Base-by-base conservation (phyloP, 78 protist species). In the Protostelium mycophagum region DNA sequence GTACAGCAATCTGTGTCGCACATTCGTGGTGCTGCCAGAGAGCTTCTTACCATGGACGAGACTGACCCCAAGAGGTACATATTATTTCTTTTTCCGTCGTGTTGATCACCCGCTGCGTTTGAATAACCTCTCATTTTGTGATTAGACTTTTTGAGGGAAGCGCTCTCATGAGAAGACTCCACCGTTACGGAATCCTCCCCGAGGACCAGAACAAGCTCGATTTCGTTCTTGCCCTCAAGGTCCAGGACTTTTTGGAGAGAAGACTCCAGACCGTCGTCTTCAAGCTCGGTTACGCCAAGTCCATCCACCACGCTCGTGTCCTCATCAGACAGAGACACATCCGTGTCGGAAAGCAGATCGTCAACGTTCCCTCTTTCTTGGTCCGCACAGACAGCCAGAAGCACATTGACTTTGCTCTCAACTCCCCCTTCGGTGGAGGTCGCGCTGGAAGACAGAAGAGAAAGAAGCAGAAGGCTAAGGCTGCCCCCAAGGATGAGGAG, bases 231-330 rank as follows among this genome's bases (percentile, higher is more conserved):
- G 93, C 95, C 36, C 97, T 99, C 85, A 98, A 95, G 93, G 89
- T 92, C 37, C 94, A 97, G 93, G 99, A 99, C 91, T 95, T 99
- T 95, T 91, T 99, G 86, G 98, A 97, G 91, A 96, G 99, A 38
- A 98, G 99, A 34, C 99, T 99, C 91, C 99, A 99, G 96, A 99
- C 99, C 36, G 89, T 96, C 36, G 99, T 98, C 84, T 92, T 95
- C 98, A 96, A 97, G 95, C 85, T 85, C 1, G 97, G 97, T 51
- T 95, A 98, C 23, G 99, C 99, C 95, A 96, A 96, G 90, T 97
- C 99, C 51, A 95, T 99, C 96, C 99, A 99, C 96, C 99, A 99
- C 94, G 99, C 99, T 83, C 99, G 99, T 87, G 98, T 97, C 85
- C 94, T 98, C 38, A 99, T 99, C 97, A 91, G 93, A 84, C 99